These are phyloP conservation scores for grape (Vitis vinifera) DNA, from an alignment of 164 flowering plant species.

Conservation along the genomic window ASM3070453v1 NC_081815.1:1696001-1696500, in stretches of 20 bases:
- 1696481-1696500: conserved; percentile 54
- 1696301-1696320: conserved; percentile 66
- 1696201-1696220: conserved; percentile 84
- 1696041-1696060: conserved; percentile 93
- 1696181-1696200: conserved; percentile 84
- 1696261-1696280: conserved; percentile 63
- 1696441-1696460: conserved; percentile 65
- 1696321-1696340: conserved; percentile 64
- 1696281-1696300: conserved; percentile 63
- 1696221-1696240: conserved; percentile 85
- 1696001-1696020: conserved; percentile 54
- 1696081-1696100: conserved; percentile 79
- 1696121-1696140: background rate
- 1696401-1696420: background rate
- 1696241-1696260: conserved; percentile 81
- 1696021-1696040: conserved; percentile 87
- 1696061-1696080: conserved; percentile 86
- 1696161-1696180: conserved; percentile 57
- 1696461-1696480: conserved; percentile 56
- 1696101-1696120: conserved; percentile 12
- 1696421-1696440: conserved; percentile 25
- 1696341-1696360: background rate
- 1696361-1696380: background rate
- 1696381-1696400: background rate
- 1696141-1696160: background rate